Base-by-base conservation (phyloP, 352 stramenopile species). In the Phytophthora meadii region DNA sequence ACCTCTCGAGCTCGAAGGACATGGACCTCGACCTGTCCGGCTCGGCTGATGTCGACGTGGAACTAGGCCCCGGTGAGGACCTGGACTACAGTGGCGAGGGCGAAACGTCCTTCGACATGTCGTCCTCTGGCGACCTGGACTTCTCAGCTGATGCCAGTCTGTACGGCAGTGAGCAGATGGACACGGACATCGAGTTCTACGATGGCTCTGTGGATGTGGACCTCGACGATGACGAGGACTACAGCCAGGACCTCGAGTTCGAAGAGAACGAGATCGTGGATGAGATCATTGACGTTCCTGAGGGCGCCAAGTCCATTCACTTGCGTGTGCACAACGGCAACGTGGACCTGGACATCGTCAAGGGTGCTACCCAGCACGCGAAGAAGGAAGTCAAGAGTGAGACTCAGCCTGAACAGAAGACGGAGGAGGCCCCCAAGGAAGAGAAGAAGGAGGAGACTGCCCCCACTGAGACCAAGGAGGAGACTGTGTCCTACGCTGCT, bases 321-420 rank as follows among this genome's bases (percentile, higher is more conserved):
- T 65, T 88, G 36, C 79, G 76, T 9, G 64, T 88, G 40, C 71
- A 81, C 63, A 68, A 77, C 40, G 79, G 74, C 41, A 66, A 82
- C 37, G 73, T 86, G 32, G 67, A 88, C 50, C 32, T 88, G 40
- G 77, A 88, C 39, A 82, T 88, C 50, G 77, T 82, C 61, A 82
- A 84, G 52, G 64, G 50, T 15, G 52, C 51, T 37, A 58, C 37
- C 14, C 22, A 69, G 60, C 15, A 42, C 41, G 54, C 37, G 5
- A 42, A 72, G 52, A 19, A 42, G 51, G 37, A 72, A 24, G 48
- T 25, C 2, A 65, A 61, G 41, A 63, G 64, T 47, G 61, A 69
- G 42, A 27, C 42, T 7, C 50, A 77, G 46, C 44, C 56, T 11
- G 25, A 68, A 40, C 25, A 56, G 17, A 61, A 78, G 56, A 73